Base-by-base conservation (phyloP, 1,284 basidiomycete species). In the Ganoderma sinense region DNA sequence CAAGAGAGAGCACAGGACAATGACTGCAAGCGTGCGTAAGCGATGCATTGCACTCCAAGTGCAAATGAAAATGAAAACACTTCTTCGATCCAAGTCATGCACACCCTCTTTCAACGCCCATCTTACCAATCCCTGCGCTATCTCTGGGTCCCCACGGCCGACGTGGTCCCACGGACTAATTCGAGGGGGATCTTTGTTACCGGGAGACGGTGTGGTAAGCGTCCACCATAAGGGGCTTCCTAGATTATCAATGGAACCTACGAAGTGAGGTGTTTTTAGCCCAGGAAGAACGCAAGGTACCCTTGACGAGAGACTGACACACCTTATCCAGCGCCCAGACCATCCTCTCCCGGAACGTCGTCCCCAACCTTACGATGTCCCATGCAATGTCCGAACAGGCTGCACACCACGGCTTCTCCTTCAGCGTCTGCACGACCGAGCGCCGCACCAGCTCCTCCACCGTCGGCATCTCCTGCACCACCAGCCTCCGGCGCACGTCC, bases 371-470 rank as follows among this genome's bases (percentile, higher is more conserved):
- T 4, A 62, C 43, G 18, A 62, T 26, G 26, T 62, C 61, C 43
- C 29, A 23, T 6, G 16, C 61, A 5, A 62, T 26, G 43, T 31
- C 20, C 16, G 51, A 62, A 23, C 61, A 62, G 43, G 43, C 33
- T 5, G 40, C 23, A 29, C 61, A 62, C 61, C 61, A 62, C 3
- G 61, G 61, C 43, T 41, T 62, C 18, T 33, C 61, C 43, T 14
- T 29, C 29, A 62, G 31, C 16, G 40, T 62, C 43, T 26, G 40
- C 61, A 43, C 61, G 43, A 48, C 29, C 6, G 61, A 62, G 16
- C 41, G 26, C 29, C 43, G 23, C 13, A 62, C 10, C 13, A 45
- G 43, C 26, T 43, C 61, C 29, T 33, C 41, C 23, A 31, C 40
- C 23, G 61, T 45, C 13, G 43, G 43, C 61, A 62, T 58, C 2